Evolutionary conservation across 345 rosid genomes (phyloP), one percentile per base, ranked within the genome.

Genomic region (Cardamine resedifolia): DNA sequence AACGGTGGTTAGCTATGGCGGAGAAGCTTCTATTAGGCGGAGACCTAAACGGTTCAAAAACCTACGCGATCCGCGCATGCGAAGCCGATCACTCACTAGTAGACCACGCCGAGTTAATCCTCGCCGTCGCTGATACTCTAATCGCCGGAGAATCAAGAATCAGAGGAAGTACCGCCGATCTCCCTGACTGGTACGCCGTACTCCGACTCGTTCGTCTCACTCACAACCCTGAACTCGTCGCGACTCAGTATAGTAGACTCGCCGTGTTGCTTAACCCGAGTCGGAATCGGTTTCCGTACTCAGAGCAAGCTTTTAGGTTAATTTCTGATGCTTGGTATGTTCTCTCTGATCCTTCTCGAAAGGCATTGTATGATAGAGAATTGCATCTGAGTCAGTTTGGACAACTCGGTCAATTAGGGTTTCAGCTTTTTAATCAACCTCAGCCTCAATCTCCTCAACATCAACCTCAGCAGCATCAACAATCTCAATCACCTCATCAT

Each of bases 101-200:
- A 39, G 86, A 86, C 39, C 71, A 66, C 12, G 84, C 96, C 1
- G 90, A 83, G 64, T 84, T 82, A 61, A 84, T 94, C 65, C 88
- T 94, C 34, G 92, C 96, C 65, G 86, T 94, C 12, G 88, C 85
- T 49, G 98, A 94, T 76, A 87, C 96, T 30, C 76, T 94, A n/a
- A 72, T 93, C 61, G 87, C 90, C 63, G 86, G 86, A 16, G 88
- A 87, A 70, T 67, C 86, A 3, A 49, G 81, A 15, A 55, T 76
- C 61, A 21, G 81, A 3, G 78, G 60, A 48, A 16, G 6, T 12
- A 30, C 71, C 12, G 18, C 70, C 50, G 69, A 76, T 74, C 71
- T 78, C 63, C 85, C 75, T 8, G 95, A 91, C 68, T 94, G 86
- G 86, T 94, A 94, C 71, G 83, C 87, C 28, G 84, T 91, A 14